These are phyloP conservation scores for Salvia miltiorrhiza DNA, from an alignment of 257 asterid species.

Conservation along the genomic window DNA sequence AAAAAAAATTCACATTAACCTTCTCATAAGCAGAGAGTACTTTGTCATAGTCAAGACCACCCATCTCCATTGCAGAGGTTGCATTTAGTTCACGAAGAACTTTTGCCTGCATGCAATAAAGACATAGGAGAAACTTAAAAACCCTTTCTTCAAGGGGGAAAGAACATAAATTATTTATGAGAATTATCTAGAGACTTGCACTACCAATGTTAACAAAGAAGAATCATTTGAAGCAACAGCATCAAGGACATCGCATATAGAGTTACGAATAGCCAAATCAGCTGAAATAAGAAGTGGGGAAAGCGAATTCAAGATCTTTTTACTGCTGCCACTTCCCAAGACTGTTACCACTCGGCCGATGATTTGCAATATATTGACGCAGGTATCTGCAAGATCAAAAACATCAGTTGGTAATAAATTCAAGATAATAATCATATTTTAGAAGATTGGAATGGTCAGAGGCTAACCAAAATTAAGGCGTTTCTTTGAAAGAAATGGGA, in stretches of 20 bases:
- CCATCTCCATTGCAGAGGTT: conserved; percentile 58
- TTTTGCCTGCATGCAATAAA: conserved; percentile 64
- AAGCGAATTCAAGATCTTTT: conserved; percentile 49
- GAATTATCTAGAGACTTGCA: conserved; percentile 9
- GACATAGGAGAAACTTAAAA: conserved; percentile 15
- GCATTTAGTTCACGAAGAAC: conserved; percentile 77
- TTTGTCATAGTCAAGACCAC: conserved; percentile 78
- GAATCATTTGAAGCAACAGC: conserved; percentile 67
- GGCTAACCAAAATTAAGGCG: conserved; percentile 57
- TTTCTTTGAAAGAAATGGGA: conserved; percentile 65
- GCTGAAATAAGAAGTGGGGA: conserved; percentile 71
- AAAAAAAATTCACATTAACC: conserved; percentile 52
- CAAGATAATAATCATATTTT: neutral
- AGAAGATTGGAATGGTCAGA: conserved; percentile 10
- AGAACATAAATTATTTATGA: neutral
- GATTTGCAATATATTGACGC: conserved; percentile 49
- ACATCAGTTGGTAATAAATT: neutral
- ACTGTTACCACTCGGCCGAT: conserved; percentile 47
- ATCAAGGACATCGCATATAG: conserved; percentile 80
- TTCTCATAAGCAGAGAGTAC: conserved; percentile 69
- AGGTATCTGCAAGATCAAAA: conserved; percentile 49
- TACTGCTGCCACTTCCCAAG: conserved; percentile 50
- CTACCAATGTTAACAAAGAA: conserved; percentile 59
- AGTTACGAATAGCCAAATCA: conserved; percentile 48
- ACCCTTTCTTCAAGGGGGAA: neutral